Evolutionary conservation across 495 filamentous ascomycete species (phyloP).

Genomic region (Trichodelitschia bisporula): DNA sequence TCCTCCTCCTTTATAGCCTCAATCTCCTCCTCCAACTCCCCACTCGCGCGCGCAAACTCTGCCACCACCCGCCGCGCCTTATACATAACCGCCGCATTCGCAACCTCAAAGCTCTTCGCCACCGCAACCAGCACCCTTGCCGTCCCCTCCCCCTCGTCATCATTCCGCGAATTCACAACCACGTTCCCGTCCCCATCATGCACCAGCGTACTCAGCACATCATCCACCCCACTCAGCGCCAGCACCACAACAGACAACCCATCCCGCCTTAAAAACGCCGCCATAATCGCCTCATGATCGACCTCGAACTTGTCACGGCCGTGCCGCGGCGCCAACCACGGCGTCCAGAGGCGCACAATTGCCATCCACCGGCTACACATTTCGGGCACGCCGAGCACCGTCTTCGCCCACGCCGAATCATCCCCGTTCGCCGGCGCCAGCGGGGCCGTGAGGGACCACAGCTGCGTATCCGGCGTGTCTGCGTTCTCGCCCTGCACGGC

Average conservation of each 20-base stretch:
- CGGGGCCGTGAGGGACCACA: constrained; percentile 42
- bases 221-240: constrained; percentile 49
- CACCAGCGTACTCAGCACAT: constrained; percentile 46
- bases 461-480: constrained; percentile 40
- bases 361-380: constrained; percentile 41
- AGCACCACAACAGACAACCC: constrained; percentile 64
- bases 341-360: constrained; percentile 48
- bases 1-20: constrained; percentile 19
- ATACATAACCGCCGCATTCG: constrained; percentile 63
- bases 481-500: not conserved
- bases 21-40: constrained; percentile 13
- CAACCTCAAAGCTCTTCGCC: constrained; percentile 49
- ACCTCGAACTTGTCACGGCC: constrained; percentile 36
- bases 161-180: constrained; percentile 44
- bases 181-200: constrained; percentile 41
- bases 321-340: constrained; percentile 79
- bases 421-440: constrained; percentile 28
- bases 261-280: constrained; percentile 50
- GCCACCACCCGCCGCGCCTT: constrained; percentile 48
- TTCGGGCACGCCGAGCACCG: constrained; percentile 40
- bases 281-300: constrained; percentile 56
- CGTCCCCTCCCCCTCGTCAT: constrained; percentile 25
- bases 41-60: constrained; percentile 7
- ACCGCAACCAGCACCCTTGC: constrained; percentile 46
- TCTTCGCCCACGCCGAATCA: constrained; percentile 25